These are phyloP conservation scores for Leccinum subrobustum DNA, from an alignment of 1,284 basidiomycete genomes.

Conservation along the genomic window DNA sequence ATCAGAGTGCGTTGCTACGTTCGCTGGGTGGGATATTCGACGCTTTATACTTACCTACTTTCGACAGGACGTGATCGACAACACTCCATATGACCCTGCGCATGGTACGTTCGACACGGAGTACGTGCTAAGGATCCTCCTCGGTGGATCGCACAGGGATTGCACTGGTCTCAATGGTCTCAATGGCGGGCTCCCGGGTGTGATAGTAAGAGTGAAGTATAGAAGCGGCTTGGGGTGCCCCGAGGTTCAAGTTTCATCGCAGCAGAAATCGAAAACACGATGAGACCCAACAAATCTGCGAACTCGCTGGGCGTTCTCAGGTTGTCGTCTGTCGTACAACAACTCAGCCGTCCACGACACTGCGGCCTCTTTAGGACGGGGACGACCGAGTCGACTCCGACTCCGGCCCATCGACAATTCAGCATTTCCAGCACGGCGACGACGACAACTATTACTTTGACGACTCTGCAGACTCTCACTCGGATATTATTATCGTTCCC, in stretches of 20 bases:
- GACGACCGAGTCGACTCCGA: slow-evolving; percentile 11
- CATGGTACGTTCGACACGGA: too few relatives aligned
- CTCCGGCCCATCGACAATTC: slow-evolving; percentile 15
- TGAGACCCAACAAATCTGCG: slow-evolving; percentile 3
- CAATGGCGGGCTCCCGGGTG: background rate
- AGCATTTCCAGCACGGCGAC: slow-evolving; percentile 16
- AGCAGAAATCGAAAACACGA: background rate
- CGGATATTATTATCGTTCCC: background rate
- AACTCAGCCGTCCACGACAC: background rate
- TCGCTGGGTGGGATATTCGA: too few relatives aligned
- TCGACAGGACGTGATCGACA: too few relatives aligned
- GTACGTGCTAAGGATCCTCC: too few relatives aligned
- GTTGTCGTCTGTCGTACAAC: slow-evolving; percentile 22
- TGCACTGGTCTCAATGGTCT: background rate
- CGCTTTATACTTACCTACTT: too few relatives aligned
- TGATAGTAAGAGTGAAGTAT: background rate
- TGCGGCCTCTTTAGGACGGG: background rate
- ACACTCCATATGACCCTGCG: too few relatives aligned
- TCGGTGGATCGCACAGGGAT: too few relatives aligned
- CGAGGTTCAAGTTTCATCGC: background rate
- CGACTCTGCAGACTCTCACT: background rate
- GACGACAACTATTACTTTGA: slow-evolving; percentile 1
- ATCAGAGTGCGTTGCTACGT: too few relatives aligned
- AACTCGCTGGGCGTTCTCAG: slow-evolving; percentile 1
- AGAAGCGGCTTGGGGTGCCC: slow-evolving; percentile 6